These are phyloP conservation scores for Hyaloperonospora arabidopsidis DNA, from an alignment of 352 stramenopile species.

Conservation along the genomic window DNA sequence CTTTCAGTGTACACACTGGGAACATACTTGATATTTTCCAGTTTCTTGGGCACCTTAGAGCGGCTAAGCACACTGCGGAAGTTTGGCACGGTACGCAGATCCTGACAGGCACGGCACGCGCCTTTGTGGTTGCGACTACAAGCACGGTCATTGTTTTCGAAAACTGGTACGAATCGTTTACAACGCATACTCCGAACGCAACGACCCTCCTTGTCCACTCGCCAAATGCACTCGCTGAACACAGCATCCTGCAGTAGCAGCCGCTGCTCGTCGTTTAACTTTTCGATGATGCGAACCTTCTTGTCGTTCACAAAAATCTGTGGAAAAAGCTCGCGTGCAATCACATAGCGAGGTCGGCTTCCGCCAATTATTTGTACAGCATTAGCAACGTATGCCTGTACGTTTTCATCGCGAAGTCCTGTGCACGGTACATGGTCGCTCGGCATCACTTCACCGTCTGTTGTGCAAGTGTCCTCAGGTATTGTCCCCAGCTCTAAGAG, in stretches of 20 bases:
- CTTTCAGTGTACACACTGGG: conserved; percentile 69
- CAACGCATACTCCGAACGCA: conserved; percentile 73
- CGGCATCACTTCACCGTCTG: conserved; percentile 16
- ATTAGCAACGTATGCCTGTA: conserved; percentile 52
- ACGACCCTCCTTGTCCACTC: conserved; percentile 62
- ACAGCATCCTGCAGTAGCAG: conserved; percentile 61
- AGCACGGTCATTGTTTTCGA: conserved; percentile 13
- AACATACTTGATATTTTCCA: conserved; percentile 76
- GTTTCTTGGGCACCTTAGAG: conserved; percentile 58
- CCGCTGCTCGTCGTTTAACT: conserved; percentile 42
- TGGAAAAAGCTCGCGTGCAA: conserved; percentile 69
- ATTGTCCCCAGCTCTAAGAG: conserved; percentile 16
- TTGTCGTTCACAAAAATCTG: conserved; percentile 44
- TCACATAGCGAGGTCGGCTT: conserved; percentile 71
- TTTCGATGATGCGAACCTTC: conserved; percentile 60
- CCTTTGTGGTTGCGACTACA: conserved; percentile 23
- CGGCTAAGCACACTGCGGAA: conserved; percentile 72
- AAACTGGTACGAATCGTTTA: conserved; percentile 34
- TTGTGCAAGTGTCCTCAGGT: conserved; percentile 4
- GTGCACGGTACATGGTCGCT: conserved; percentile 46
- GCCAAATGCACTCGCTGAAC: conserved; percentile 75
- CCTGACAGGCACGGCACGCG: conserved; percentile 57
- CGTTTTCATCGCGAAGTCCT: conserved; percentile 55
- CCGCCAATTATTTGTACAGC: conserved; percentile 65
- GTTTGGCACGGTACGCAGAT: conserved; percentile 58